Evolutionary conservation across 1,284 basidiomycete genomes (phyloP).

Genomic region (Cryptococcus sp.): DNA sequence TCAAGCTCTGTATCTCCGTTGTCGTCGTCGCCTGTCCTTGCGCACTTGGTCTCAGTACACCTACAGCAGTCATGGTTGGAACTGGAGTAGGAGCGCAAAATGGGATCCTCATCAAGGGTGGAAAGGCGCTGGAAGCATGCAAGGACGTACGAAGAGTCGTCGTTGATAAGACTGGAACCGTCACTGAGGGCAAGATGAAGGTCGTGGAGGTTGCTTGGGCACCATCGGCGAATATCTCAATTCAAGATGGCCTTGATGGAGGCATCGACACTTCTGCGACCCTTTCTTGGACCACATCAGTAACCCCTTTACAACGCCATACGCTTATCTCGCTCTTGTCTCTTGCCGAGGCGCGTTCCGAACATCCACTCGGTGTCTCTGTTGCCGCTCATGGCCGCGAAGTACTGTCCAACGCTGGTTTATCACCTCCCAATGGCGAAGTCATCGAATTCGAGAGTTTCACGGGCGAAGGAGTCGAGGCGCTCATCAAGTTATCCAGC

Average conservation of each 20-base stretch:
- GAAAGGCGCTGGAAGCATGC: conserved; percentile 88
- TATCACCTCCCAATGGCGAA: conserved; percentile 56
- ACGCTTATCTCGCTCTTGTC: conserved; percentile 77
- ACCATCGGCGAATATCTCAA: conserved; percentile 41
- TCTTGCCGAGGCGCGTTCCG: conserved; percentile 84
- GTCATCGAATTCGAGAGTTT: conserved; percentile 72
- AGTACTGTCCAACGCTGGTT: conserved; percentile 57
- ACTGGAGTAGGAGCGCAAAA: conserved; percentile 96
- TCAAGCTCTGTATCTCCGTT: conserved; percentile 97
- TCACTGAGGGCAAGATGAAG: conserved; percentile 81
- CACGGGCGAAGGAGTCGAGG: conserved; percentile 85
- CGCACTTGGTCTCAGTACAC: conserved; percentile 92
- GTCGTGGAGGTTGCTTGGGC: conserved; percentile 79
- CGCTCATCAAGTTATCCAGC: conserved; percentile 60
- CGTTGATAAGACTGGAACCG: conserved; percentile 96
- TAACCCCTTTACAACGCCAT: conserved; percentile 56
- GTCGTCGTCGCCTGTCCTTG: conserved; percentile 99
- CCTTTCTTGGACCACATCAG: conserved; percentile 46
- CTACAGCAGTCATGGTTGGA: conserved; percentile 99
- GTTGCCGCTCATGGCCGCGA: conserved; percentile 79
- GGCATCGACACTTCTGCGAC: conserved; percentile 41
- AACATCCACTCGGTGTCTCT: conserved; percentile 94
- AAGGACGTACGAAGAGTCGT: conserved; percentile 77
- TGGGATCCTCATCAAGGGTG: conserved; percentile 98
- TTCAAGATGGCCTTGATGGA: conserved; percentile 8